Base-by-base conservation (phyloP, 2,329 filamentous ascomycete genomes). In the Colletotrichum endophyticum region DNA sequence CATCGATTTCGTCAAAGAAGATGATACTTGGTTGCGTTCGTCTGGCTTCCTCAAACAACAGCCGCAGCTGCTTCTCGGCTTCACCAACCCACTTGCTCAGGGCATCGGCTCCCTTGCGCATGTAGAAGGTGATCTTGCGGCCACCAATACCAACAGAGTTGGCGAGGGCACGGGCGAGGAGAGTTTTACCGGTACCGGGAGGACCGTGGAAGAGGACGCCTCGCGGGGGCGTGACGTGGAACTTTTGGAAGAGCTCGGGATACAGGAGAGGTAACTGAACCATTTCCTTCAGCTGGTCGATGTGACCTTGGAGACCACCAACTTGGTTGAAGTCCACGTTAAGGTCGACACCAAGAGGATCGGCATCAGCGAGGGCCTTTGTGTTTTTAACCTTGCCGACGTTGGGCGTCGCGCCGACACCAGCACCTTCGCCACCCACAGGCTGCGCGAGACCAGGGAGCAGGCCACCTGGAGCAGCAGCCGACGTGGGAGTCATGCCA, bases 71-170 rank as follows among this genome's bases (percentile, higher is more conserved):
- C 85, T 96, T 94, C 86, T 99, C 97, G 12, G 98, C 97, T 85
- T 99, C 97, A 83, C 97, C 97, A 69, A 99, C 97, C 97, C 97
- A 99, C 86, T 99, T 99, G 85, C 96, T 98, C 78, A 99, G 88
- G 19, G 96, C 96, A 89, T 99, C 97, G 28, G 97, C 98, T 83
- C 97, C 98, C 86, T 99, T 99, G 77, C 97, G 94, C 97, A 99
- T 99, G 86, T 99, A 99, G 81, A 99, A 99, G 0, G 96, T 99
- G 78, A 99, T 97, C 84, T 99, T 99, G 79, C 94, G 94, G 27
- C 96, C 96, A 66, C 96, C 94, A 15, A 94, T 92, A 78, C 95
- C 96, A 75, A 98, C 94, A 77, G 95, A 98, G 72, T 97, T 98
- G 66, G 98, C 96, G 63, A 99, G 89, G 57, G 97, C 97, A 81